Base-by-base conservation (phyloP, 2,329 filamentous ascomycete genomes). In the Chrysoporthe deuterocubensis region DNA sequence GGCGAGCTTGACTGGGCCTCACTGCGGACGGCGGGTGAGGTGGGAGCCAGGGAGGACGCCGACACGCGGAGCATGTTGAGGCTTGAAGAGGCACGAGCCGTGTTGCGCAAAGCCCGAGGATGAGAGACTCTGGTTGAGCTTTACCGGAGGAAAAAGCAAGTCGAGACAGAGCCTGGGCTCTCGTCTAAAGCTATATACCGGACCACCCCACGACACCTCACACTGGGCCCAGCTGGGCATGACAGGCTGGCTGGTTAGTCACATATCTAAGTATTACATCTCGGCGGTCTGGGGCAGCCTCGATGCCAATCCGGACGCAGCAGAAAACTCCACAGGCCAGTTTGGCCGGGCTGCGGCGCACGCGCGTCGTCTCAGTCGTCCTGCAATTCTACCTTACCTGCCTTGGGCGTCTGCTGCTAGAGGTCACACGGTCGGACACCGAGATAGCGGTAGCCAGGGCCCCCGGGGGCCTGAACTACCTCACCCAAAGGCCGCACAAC, bases 341-440 rank as follows among this genome's bases (percentile, higher is more conserved):
- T 21, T 32, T 48, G 48, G 44, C 46, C 37, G 5, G 37, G 37
- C 37, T 40, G 37, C 37, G 37, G 37, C 21, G 50, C 50, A 21
- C 21, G 32, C 21, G 52, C 50, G 21, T 32, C 26, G 32, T 32
- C 48, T 48, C 44, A 9, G 26, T 62, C 44, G 46, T 62, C 46
- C 60, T 52, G 14, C 44, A 50, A 54, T 26, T 43, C 34, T 40
- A 43, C 16, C 32, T 34, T 40, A 13, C 48, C 8, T 54, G 40
- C 26, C 57, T 26, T 43, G 2, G 56, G 34, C 32, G 2, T 1
- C 18, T 42, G 13, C 40, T 18, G 57, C 37, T 44, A 50, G 44
- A 37, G 48, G 59, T 61, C 59, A 64, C 40, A 57, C 62, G 62
- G 62, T 57, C 62, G 62, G 62, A 64, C 50, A 64, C 62, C 62